Conservation (phyloP, 306 rosid genomes). For the Vigna reflexopilosa region DNA sequence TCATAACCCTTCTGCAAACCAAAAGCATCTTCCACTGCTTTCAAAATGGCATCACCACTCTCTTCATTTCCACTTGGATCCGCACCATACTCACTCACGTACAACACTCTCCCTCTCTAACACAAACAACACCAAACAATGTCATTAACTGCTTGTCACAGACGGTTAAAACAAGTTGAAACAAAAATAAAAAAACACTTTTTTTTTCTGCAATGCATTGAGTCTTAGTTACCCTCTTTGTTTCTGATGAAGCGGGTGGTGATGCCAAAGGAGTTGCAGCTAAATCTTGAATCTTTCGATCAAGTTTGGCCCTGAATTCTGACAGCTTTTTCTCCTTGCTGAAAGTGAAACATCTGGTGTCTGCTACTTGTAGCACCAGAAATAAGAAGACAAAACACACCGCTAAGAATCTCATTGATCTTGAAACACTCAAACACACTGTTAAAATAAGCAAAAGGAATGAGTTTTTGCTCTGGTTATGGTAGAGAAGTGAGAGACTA, state of each 20-base stretch:
- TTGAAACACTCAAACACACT: not conserved
- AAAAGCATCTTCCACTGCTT: constrained; percentile 62
- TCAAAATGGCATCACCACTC: constrained; percentile 57
- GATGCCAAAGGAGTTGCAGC: not conserved
- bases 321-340: constrained; percentile 33
- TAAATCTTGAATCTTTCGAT: constrained; percentile 1
- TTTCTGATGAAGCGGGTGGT: constrained; percentile 45
- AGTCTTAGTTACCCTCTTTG: constrained; percentile 46
- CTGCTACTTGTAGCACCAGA: not conserved
- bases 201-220: constrained; percentile 8
- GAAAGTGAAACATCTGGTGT: constrained; percentile 33
- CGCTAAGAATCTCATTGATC: constrained; percentile 41
- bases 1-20: constrained; percentile 44
- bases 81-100: constrained; percentile 63
- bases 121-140: not conserved
- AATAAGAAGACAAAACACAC: constrained; percentile 42
- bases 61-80: constrained; percentile 68
- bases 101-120: constrained; percentile 53
- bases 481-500: not conserved
- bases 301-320: constrained; percentile 39
- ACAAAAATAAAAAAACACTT: too few relatives aligned
- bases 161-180: not conserved
- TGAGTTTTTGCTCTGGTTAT: not conserved
- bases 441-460: not conserved
- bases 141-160: too few relatives aligned